A percentile compares a stretch with the other conserved stretches of the same genome.
These are phyloP conservation scores for Isochrysis galbana DNA, from an alignment of 78 protist genomes.

Conservation along the genomic window DNA sequence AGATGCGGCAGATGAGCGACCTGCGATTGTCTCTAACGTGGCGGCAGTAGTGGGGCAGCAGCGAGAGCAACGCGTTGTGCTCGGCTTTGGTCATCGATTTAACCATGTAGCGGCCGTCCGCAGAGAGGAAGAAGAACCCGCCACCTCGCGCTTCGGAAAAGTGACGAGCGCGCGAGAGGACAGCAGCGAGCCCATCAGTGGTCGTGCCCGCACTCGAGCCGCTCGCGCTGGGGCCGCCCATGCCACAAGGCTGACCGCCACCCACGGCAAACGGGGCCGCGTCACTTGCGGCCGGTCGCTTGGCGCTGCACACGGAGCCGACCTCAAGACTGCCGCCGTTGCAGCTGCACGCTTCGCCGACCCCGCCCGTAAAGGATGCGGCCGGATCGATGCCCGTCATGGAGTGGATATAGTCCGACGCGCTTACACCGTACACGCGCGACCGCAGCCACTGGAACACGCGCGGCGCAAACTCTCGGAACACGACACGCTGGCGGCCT, in stretches of 20 bases:
- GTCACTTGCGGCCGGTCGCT: too few species aligned
- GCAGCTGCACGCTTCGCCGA: too few species aligned
- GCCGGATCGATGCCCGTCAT: too few species aligned
- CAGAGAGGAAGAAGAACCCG: conserved; percentile 3
- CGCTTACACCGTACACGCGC: not conserved
- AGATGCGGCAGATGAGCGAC: not conserved
- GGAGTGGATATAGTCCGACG: too few species aligned
- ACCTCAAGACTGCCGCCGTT: too few species aligned
- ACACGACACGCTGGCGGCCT: not conserved
- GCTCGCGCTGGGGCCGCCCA: not conserved
- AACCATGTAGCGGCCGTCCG: not conserved
- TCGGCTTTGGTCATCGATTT: not conserved
- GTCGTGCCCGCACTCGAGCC: not conserved
- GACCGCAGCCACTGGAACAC: not conserved
- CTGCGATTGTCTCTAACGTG: not conserved
- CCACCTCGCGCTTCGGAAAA: not conserved
- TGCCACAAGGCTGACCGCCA: not conserved
- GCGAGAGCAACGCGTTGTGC: not conserved
- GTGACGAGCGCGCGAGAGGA: not conserved
- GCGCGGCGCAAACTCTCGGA: not conserved
- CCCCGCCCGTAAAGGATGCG: too few species aligned
- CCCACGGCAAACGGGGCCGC: too few species aligned
- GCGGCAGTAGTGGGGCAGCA: not conserved
- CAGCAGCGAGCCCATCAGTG: not conserved
- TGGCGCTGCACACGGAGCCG: too few species aligned